Percentiles rank a stretch among this genome's conserved stretches.
These are phyloP conservation scores for Blumeriella jaapii DNA, from an alignment of 2,329 filamentous ascomycete genomes.

Conservation along the genomic window DNA sequence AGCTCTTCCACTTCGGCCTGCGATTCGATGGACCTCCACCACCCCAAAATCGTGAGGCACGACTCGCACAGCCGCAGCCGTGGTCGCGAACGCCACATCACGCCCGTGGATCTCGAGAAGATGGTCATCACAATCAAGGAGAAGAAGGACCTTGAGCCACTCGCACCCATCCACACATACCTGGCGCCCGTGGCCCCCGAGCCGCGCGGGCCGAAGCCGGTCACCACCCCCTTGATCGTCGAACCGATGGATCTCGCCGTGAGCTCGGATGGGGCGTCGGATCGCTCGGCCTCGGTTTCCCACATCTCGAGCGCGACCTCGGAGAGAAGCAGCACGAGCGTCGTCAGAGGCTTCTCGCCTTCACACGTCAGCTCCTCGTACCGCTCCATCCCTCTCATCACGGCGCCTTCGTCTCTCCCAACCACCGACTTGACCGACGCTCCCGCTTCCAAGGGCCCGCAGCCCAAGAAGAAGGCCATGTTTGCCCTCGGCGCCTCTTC, in stretches of 20 bases:
- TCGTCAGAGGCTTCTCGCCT: constrained; percentile 80
- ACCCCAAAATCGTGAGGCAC: constrained; percentile 57
- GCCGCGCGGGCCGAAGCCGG: constrained; percentile 25
- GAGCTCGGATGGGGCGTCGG: constrained; percentile 21
- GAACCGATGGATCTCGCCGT: constrained; percentile 29
- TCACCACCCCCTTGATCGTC: constrained; percentile 44
- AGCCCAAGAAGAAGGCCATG: constrained; percentile 47
- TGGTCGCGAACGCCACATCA: constrained; percentile 75
- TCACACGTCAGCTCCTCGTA: constrained; percentile 60
- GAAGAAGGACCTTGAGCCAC: constrained; percentile 55
- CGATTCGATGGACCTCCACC: constrained; percentile 48
- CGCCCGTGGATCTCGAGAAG: constrained; percentile 84
- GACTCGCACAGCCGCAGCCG: constrained; percentile 65
- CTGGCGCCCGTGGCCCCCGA: constrained; percentile 34
- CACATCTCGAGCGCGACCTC: constrained; percentile 27
- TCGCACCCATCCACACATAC: constrained; percentile 32
- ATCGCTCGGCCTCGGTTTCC: constrained; percentile 19
- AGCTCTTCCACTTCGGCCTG: constrained; percentile 33
- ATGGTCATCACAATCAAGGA: constrained; percentile 89
- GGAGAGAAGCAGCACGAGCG: constrained; percentile 39
- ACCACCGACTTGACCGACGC: constrained; percentile 39
- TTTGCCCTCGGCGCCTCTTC: constrained; percentile 36
- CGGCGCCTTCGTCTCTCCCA: constrained; percentile 30
- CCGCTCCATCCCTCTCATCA: constrained; percentile 34
- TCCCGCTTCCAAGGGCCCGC: constrained; percentile 42